Evolutionary conservation across 257 asterid genomes (phyloP).

Genomic region (Salvia splendens): DNA sequence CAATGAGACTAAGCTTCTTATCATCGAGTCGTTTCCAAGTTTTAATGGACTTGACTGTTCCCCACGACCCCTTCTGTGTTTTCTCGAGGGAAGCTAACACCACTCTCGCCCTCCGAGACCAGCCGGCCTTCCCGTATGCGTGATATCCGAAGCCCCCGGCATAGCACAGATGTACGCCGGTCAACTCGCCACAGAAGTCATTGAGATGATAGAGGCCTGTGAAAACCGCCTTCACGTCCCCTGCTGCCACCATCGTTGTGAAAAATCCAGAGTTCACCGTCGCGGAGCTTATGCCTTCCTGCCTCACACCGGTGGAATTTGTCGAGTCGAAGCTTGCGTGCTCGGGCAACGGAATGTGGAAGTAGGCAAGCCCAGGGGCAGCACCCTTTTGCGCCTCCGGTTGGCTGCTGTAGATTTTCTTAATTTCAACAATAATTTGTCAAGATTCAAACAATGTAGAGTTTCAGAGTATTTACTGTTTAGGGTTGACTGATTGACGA

Average conservation of each 20-base stretch:
- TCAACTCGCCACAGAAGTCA: conserved; percentile 84
- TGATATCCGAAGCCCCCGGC: conserved; percentile 98
- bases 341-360: conserved; percentile 95
- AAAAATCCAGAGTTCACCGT: conserved; percentile 84
- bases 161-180: conserved; percentile 73
- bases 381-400: conserved; percentile 65
- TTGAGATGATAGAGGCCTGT: conserved; percentile 85
- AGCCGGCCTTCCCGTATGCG: conserved; percentile 93
- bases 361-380: conserved; percentile 89
- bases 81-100: conserved; percentile 69
- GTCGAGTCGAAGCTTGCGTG: conserved; percentile 74
- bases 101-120: conserved; percentile 96
- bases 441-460: no score
- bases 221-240: conserved; percentile 92
- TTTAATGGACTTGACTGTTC: conserved; percentile 67
- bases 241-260: conserved; percentile 73
- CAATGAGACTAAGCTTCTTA: conserved; percentile 61
- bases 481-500: no score
- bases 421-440: conserved; percentile 11
- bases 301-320: conserved; percentile 74
- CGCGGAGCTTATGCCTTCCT: conserved; percentile 91
- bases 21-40: conserved; percentile 93
- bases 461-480: no score
- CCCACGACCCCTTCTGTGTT: conserved; percentile 76
- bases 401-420: conserved; percentile 56